These are phyloP conservation scores for Paradendryphiella salina DNA, from an alignment of 2,329 filamentous ascomycete genomes.

Conservation along the genomic window DNA sequence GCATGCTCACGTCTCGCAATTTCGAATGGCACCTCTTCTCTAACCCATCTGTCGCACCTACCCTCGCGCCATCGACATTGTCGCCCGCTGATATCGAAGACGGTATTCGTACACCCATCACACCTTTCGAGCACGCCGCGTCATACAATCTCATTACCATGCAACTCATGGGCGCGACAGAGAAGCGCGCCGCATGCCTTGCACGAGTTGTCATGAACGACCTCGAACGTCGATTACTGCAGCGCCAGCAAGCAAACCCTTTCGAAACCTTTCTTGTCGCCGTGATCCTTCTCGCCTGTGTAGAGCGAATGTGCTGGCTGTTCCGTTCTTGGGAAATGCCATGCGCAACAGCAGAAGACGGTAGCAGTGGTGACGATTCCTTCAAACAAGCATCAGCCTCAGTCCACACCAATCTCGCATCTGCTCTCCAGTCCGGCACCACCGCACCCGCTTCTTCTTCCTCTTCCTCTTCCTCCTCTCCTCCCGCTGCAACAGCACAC, in stretches of 20 bases:
- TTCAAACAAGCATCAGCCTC: slow-evolving; percentile 7
- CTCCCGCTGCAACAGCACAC: not conserved
- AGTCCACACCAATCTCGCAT: slow-evolving; percentile 27
- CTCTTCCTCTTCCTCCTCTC: not conserved
- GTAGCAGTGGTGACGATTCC: slow-evolving; percentile 1
- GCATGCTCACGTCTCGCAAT: slow-evolving; percentile 56
- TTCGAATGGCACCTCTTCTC: slow-evolving; percentile 55
- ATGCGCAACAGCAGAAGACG: not conserved
- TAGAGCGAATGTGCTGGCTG: slow-evolving; percentile 63
- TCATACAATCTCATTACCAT: slow-evolving; percentile 56
- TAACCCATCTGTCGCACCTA: slow-evolving; percentile 48
- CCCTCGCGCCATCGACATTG: slow-evolving; percentile 39
- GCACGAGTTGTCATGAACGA: slow-evolving; percentile 62
- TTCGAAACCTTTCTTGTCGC: slow-evolving; percentile 64
- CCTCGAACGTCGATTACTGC: slow-evolving; percentile 62
- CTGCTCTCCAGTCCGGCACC: slow-evolving; percentile 27
- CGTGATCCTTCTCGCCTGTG: slow-evolving; percentile 61
- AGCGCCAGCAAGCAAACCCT: slow-evolving; percentile 59
- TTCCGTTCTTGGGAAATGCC: slow-evolving; percentile 57
- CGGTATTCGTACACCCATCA: slow-evolving; percentile 33
- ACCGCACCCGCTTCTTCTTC: slow-evolving; percentile 6
- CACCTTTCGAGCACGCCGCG: slow-evolving; percentile 41
- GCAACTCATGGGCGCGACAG: slow-evolving; percentile 59
- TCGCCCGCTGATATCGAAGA: slow-evolving; percentile 37
- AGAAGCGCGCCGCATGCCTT: slow-evolving; percentile 58